These are phyloP conservation scores for Neoboletus subvelutipes DNA, from an alignment of 768 basidiomycete genomes.

Conservation along the genomic window DNA sequence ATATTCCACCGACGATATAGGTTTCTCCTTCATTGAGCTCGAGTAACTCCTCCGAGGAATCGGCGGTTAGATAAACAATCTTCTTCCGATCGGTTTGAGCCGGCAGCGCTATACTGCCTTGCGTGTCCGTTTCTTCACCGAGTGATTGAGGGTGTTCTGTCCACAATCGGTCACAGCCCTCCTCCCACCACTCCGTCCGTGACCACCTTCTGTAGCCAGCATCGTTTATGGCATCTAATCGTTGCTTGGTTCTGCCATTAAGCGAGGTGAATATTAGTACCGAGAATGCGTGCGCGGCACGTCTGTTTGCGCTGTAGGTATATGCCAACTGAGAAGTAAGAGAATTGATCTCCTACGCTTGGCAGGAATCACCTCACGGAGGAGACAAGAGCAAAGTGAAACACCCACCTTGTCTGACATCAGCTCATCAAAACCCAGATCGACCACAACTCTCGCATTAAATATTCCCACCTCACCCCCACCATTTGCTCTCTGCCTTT, in stretches of 20 bases:
- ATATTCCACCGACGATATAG: slow-evolving; percentile 94
- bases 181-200: slow-evolving; percentile 80
- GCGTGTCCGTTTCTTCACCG: slow-evolving; percentile 1
- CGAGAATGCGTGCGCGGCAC: slow-evolving; percentile 66
- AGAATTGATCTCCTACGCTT: slow-evolving; percentile 80
- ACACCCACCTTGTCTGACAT: slow-evolving; percentile 88
- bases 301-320: slow-evolving; percentile 85
- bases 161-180: slow-evolving; percentile 75
- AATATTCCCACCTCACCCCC: slow-evolving; percentile 44
- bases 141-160: slow-evolving; percentile 10
- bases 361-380: slow-evolving; percentile 11
- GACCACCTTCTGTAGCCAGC: slow-evolving; percentile 79
- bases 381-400: slow-evolving; percentile 13
- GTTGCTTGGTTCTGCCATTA: slow-evolving; percentile 62
- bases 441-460: slow-evolving; percentile 72
- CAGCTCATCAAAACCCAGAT: slow-evolving; percentile 88
- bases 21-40: slow-evolving; percentile 81
- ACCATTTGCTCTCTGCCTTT: slow-evolving; percentile 24
- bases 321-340: slow-evolving; percentile 90
- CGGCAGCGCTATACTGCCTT: background rate
- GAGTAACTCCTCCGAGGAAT: slow-evolving; percentile 82
- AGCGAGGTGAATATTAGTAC: slow-evolving; percentile 79
- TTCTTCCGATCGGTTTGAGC: slow-evolving; percentile 40
- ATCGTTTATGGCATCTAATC: slow-evolving; percentile 63
- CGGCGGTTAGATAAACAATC: slow-evolving; percentile 92